Conservation (phyloP, 139 green algal genomes). For the Pleodorina starrii region DNA sequence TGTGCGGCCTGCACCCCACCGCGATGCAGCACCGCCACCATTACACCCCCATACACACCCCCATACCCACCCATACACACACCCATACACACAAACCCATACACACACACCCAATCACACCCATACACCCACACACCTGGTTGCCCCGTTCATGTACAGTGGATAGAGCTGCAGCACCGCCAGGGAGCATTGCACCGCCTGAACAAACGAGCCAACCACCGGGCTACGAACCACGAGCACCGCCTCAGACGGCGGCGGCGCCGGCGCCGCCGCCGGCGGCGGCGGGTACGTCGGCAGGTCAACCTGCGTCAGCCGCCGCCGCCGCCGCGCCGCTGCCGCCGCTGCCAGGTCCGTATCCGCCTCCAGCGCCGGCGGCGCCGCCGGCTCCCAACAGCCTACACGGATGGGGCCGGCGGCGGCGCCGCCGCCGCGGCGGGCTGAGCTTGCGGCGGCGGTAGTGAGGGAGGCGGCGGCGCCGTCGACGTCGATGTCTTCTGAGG, state of each 20-base stretch:
- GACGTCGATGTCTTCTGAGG: neutral
- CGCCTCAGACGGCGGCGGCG: neutral
- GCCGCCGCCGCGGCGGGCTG: neutral
- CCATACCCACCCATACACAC: neutral
- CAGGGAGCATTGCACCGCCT: conserved; percentile 37
- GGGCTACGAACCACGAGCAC: conserved; percentile 2
- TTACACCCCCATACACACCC: too few relatives aligned
- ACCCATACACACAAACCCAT: neutral
- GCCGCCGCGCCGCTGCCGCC: neutral
- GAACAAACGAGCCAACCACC: neutral
- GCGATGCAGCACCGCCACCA: too few relatives aligned
- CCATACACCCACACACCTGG: neutral
- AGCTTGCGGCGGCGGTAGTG: neutral
- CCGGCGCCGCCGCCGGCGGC: neutral
- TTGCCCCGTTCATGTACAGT: neutral
- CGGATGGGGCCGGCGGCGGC: neutral
- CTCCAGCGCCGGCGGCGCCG: neutral
- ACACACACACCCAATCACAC: neutral
- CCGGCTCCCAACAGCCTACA: neutral
- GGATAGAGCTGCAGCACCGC: conserved; percentile 34
- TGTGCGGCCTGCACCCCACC: too few relatives aligned
- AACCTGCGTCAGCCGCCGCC: neutral
- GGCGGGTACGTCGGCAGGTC: neutral
- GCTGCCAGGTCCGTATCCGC: neutral
- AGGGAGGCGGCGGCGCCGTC: neutral